These are phyloP conservation scores for Mytilinidion resinicola DNA, from an alignment of 495 filamentous ascomycete species.

Conservation along the genomic window DNA sequence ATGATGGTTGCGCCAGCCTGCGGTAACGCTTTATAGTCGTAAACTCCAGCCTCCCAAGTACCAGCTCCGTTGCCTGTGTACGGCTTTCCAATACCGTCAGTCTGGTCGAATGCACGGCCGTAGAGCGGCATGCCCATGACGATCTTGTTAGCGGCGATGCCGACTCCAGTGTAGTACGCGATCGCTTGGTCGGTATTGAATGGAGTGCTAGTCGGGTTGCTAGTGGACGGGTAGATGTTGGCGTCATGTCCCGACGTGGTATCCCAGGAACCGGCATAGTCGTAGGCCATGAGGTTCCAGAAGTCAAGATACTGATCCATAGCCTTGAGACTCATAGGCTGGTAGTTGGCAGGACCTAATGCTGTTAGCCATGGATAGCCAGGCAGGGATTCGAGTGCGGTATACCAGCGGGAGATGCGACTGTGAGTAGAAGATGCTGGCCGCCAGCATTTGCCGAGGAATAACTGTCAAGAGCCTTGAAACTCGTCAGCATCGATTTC, in stretches of 20 bases:
- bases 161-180: conserved; percentile 59
- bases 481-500: background rate
- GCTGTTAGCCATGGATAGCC: background rate
- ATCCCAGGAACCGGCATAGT: conserved; percentile 59
- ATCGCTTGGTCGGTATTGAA: conserved; percentile 67
- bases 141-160: conserved; percentile 60
- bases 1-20: conserved; percentile 43
- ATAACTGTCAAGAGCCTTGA: conserved; percentile 17
- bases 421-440: conserved; percentile 65
- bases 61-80: conserved; percentile 62
- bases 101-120: conserved; percentile 69
- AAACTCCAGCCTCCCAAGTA: conserved; percentile 71
- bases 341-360: conserved; percentile 54
- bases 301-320: conserved; percentile 82
- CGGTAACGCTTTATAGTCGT: conserved; percentile 62
- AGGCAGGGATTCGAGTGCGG: background rate
- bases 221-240: conserved; percentile 56
- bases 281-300: conserved; percentile 63
- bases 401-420: conserved; percentile 58
- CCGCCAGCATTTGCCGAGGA: conserved; percentile 18
- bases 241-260: conserved; percentile 65
- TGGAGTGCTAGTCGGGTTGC: conserved; percentile 55
- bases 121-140: conserved; percentile 79
- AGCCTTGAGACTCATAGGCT: conserved; percentile 54
- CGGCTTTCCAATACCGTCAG: conserved; percentile 60